Conservation (phyloP, 2,329 filamentous ascomycete genomes). For the Pseudocercospora fijiensis region DNA sequence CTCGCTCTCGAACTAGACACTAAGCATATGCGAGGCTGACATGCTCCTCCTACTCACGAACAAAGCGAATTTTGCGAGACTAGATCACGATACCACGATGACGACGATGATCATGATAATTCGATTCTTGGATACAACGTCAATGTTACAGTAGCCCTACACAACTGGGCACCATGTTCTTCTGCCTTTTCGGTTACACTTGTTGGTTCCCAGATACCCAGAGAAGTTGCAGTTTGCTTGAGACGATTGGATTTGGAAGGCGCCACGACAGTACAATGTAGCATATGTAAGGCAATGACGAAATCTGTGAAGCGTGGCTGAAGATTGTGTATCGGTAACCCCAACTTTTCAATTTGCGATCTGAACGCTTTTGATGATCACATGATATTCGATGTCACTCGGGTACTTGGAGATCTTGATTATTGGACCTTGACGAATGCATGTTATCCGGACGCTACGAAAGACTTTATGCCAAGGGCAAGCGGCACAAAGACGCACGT, state of each 20-base stretch:
- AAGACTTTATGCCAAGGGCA: neutral
- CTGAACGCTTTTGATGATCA: neutral
- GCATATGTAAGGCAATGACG: neutral
- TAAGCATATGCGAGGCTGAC: conserved; percentile 2
- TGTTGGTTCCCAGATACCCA: conserved; percentile 8
- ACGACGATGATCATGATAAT: neutral
- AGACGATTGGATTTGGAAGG: neutral
- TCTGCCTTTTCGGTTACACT: neutral
- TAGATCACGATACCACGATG: neutral
- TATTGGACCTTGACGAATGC: neutral
- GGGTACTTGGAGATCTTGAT: too few species aligned
- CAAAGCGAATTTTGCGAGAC: neutral
- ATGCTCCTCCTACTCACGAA: neutral
- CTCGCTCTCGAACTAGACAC: conserved; percentile 16
- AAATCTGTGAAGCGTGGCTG: neutral
- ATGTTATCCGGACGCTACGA: neutral
- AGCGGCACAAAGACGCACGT: neutral
- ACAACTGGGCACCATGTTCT: neutral
- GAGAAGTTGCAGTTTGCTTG: neutral
- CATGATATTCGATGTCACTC: neutral
- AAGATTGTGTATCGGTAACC: neutral
- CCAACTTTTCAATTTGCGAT: neutral
- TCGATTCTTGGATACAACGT: neutral
- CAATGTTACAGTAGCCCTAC: neutral
- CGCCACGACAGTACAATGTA: neutral